Evolutionary conservation across 129 eudicot species (phyloP), one percentile per base, ranked within the genome.

Genomic region (Flaveria linearis): DNA sequence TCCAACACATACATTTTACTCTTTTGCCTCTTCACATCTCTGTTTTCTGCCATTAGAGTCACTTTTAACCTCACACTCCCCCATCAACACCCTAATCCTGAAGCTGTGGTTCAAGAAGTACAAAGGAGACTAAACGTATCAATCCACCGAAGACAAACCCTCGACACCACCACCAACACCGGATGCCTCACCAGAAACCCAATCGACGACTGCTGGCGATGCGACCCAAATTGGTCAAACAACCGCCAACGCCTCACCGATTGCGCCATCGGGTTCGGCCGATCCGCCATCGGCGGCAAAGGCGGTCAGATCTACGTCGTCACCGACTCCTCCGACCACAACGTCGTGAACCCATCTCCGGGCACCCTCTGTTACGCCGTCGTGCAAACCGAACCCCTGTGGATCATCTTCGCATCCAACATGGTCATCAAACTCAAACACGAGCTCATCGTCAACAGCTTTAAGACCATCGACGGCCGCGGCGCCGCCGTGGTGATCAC

Each of bases 181-280:
- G 66, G 79, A 3, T 91, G 96, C 64, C 88, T 84, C 15, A 88
- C 96, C 70, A 97, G 98, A 18, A 94, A 94, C 84, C 98, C 98
- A 55, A 88, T 94, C 15, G 98, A 94, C 85, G 98, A 94, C 58
- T 94, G 98, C 79, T 94, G 98, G 98, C 78, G 85, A 0, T 94
- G 98, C 81, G 97, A 94, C 90, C 76, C 91, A n/a, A 91, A 89
- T 64, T 94, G 98, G 98, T 84, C 82, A 1, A 73, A 77, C 68
- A 86, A 87, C 86, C 90, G 98, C 23, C 93, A 91, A 26, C 87
- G 84, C 57, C 86, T 94, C 9, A 96, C 98, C 1, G 97, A 94
- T 78, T 94, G 98, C 67, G 90, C 90, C 50, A 89, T 94, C 45
- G 98, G 98, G 69, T 94, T 94, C 55, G 98, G 98, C 47, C 81